Evolutionary conservation across 768 basidiomycete genomes (phyloP).

Genomic region (Amylocystis lapponica): DNA sequence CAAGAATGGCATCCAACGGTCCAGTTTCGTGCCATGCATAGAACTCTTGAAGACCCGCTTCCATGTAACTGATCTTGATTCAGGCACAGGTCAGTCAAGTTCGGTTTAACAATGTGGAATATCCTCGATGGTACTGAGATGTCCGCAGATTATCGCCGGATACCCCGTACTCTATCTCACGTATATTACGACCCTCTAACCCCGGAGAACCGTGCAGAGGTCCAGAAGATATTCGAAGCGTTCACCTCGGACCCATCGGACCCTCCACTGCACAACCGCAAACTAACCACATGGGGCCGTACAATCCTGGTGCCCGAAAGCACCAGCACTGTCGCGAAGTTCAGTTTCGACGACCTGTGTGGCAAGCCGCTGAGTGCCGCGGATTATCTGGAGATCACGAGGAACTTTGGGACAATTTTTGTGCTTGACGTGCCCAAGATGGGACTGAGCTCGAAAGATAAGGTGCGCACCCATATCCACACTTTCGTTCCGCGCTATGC

Average conservation of each 20-base stretch:
- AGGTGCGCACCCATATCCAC: constrained; percentile 40
- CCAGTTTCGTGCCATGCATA: constrained; percentile 92
- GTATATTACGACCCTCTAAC: constrained; percentile 87
- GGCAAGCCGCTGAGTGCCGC: constrained; percentile 88
- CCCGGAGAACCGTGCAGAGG: constrained; percentile 56
- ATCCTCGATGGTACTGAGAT: no score
- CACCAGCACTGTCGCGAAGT: constrained; percentile 74
- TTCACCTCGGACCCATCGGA: constrained; percentile 54
- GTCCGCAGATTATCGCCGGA: constrained; percentile 81
- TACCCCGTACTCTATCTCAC: constrained; percentile 88
- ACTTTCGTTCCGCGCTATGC: not conserved
- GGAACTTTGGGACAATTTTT: constrained; percentile 83
- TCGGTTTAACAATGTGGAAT: no score
- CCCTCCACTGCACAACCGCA: constrained; percentile 52
- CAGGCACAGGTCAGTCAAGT: constrained; percentile 72
- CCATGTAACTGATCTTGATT: constrained; percentile 87
- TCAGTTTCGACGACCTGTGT: constrained; percentile 82
- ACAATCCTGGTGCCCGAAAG: constrained; percentile 73
- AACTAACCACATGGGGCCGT: constrained; percentile 89
- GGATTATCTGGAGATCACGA: constrained; percentile 93
- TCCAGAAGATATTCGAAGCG: constrained; percentile 80
- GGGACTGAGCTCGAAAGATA: constrained; percentile 81
- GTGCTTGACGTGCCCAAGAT: constrained; percentile 84
- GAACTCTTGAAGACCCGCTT: constrained; percentile 86
- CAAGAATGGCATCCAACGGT: constrained; percentile 96